These are phyloP conservation scores for Xylariaceae sp. DNA, from an alignment of 2,329 filamentous ascomycete species.

Conservation along the genomic window DNA sequence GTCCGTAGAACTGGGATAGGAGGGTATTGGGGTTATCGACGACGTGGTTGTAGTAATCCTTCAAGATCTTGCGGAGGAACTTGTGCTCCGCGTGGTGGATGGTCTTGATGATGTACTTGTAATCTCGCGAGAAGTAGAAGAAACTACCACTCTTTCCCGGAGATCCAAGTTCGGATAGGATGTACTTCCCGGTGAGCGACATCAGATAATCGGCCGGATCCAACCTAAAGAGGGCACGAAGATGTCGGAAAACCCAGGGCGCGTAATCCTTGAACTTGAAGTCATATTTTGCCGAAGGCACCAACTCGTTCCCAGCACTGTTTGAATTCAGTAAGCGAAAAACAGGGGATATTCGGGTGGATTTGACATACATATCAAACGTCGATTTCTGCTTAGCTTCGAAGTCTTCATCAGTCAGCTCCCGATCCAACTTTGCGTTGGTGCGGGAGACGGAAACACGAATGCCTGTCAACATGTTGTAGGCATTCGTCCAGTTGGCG, in stretches of 20 bases:
- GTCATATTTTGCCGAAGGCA: constrained; percentile 97
- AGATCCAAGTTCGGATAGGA: constrained; percentile 91
- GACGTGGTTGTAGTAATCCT: constrained; percentile 91
- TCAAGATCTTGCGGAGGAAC: constrained; percentile 75
- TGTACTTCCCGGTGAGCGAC: constrained; percentile 97
- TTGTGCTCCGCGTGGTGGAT: constrained; percentile 95
- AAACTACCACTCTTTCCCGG: constrained; percentile 98
- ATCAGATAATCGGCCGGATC: constrained; percentile 98
- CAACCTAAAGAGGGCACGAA: constrained; percentile 80
- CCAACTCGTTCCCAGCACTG: constrained; percentile 92
- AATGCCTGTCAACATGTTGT: constrained; percentile 99
- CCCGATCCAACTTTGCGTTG: constrained; percentile 91
- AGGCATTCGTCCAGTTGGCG: constrained; percentile 94
- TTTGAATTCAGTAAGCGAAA: constrained; percentile 32
- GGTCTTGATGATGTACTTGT: constrained; percentile 99
- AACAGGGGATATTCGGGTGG: background rate
- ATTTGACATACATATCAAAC: constrained; percentile 78
- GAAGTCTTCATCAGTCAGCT: constrained; percentile 87
- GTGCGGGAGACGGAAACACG: constrained; percentile 93
- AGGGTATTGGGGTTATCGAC: constrained; percentile 92
- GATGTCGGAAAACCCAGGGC: constrained; percentile 96
- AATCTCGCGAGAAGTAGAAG: constrained; percentile 98
- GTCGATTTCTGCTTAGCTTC: constrained; percentile 94
- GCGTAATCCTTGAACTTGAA: constrained; percentile 99
- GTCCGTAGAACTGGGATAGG: constrained; percentile 93